Evolutionary conservation across 2,329 filamentous ascomycete genomes (phyloP).

Genomic region (Plectosphaerella sp.): DNA sequence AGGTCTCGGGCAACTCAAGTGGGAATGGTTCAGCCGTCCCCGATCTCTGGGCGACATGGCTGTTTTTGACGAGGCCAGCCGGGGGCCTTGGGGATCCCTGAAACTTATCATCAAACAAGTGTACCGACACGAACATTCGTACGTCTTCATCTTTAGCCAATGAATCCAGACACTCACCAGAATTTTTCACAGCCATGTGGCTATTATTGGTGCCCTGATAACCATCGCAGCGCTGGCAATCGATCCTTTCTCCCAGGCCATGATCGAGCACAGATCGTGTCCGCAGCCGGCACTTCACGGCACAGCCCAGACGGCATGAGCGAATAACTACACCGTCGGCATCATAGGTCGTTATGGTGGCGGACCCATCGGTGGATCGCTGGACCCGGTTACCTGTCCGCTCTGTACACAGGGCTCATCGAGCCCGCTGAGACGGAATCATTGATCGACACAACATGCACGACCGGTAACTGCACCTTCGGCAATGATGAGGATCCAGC

Average conservation of each 20-base stretch:
- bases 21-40: neutral
- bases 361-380: no score
- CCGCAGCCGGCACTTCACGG: neutral
- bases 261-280: neutral
- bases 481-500: neutral
- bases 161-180: neutral
- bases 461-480: slow-evolving; percentile 1
- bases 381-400: neutral
- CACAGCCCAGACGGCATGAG: neutral
- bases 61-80: neutral
- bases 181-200: neutral
- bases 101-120: neutral
- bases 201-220: neutral
- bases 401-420: neutral
- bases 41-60: neutral
- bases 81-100: neutral
- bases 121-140: neutral
- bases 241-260: slow-evolving; percentile 2
- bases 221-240: slow-evolving; percentile 1
- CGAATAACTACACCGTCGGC: neutral
- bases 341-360: no score
- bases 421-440: neutral
- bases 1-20: slow-evolving; percentile 2
- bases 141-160: neutral
- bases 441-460: neutral